These are phyloP conservation scores for Russula vinacea DNA, from an alignment of 768 basidiomycete species.

Conservation along the genomic window DNA sequence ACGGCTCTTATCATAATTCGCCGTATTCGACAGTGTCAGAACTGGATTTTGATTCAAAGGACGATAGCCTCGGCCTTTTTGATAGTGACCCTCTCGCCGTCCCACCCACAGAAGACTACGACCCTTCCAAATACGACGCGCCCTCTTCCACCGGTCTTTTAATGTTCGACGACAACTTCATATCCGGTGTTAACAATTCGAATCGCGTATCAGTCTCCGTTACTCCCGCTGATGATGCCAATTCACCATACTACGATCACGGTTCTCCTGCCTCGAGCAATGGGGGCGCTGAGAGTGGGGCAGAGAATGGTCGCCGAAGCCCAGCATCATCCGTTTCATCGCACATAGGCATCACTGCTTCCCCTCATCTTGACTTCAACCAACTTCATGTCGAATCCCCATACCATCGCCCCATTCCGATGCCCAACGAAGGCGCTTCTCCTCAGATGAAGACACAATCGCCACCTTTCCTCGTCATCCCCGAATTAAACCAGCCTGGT, in stretches of 20 bases:
- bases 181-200: conserved; percentile 47
- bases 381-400: conserved; percentile 64
- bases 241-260: conserved; percentile 52
- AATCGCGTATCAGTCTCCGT: conserved; percentile 48
- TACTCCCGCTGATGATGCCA: conserved; percentile 37
- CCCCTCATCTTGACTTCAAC: conserved; percentile 57
- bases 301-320: conserved; percentile 49
- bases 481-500: conserved; percentile 39
- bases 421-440: conserved; percentile 44
- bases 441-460: conserved; percentile 55
- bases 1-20: conserved; percentile 66
- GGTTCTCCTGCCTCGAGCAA: conserved; percentile 59
- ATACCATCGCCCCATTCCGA: conserved; percentile 47
- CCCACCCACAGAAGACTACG: conserved; percentile 52
- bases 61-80: conserved; percentile 48
- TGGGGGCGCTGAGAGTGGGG: conserved; percentile 44
- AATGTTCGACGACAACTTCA: conserved; percentile 41
- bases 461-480: conserved; percentile 58
- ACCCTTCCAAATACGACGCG: conserved; percentile 69
- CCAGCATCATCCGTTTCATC: conserved; percentile 70
- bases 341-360: conserved; percentile 45
- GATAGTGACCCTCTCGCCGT: conserved; percentile 40
- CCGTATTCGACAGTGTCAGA: conserved; percentile 69
- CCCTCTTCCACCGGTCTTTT: conserved; percentile 37
- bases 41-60: conserved; percentile 41